These are phyloP conservation scores for Mucor racemosus DNA, from an alignment of 371 early-diverging fungal genomes.

Conservation along the genomic window DNA sequence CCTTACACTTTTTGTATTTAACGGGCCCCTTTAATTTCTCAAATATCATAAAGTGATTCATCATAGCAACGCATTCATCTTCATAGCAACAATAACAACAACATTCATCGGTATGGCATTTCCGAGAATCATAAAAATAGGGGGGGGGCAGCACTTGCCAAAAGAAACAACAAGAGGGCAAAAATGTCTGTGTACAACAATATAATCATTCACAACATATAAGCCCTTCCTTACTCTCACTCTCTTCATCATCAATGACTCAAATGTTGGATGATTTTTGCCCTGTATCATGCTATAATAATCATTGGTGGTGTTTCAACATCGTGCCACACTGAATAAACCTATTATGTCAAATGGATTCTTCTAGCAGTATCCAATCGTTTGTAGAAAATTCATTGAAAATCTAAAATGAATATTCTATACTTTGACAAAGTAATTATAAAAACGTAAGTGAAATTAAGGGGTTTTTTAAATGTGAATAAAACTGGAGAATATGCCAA, in stretches of 20 bases:
- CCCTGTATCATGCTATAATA: too few species aligned
- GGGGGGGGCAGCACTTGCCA: neutral
- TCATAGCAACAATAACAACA: slow-evolving; percentile 1
- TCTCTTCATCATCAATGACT: neutral
- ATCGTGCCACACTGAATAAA: neutral
- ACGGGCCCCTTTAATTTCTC: neutral
- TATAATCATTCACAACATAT: neutral
- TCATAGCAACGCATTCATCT: neutral
- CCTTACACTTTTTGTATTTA: neutral
- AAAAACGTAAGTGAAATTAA: neutral
- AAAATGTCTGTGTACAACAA: slow-evolving; percentile 6
- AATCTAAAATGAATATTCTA: slow-evolving; percentile 21
- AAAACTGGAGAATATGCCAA: neutral
- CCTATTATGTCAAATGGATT: neutral
- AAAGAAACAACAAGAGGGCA: neutral
- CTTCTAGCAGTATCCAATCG: slow-evolving; percentile 2
- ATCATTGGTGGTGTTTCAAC: slow-evolving; percentile 4
- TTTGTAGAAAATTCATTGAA: neutral
- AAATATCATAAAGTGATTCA: too few species aligned
- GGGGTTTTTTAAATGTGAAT: neutral
- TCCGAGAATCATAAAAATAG: slow-evolving; percentile 2
- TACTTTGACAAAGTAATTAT: neutral
- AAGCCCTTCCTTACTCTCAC: neutral
- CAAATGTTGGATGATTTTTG: neutral
- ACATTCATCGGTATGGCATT: slow-evolving; percentile 14